phyloP scores from a whole-genome alignment of 805 yeast species.

The Starmerella apicola region DNA sequence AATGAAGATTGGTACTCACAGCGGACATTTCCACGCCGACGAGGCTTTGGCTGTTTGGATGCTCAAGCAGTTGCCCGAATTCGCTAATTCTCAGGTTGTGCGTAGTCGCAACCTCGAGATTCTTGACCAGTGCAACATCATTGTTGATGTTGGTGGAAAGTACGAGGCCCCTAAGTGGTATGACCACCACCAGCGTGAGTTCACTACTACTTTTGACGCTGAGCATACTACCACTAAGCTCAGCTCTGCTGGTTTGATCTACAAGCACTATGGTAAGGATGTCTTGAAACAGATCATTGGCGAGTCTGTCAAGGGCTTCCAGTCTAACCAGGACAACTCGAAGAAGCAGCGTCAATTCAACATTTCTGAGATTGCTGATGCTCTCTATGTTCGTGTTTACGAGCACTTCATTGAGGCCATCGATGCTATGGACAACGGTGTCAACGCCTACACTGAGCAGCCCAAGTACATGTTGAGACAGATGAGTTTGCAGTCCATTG shows the following conservation, averaged over 20 bases:
- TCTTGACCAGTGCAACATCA: constrained; percentile 81
- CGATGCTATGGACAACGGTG: constrained; percentile 92
- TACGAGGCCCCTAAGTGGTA: constrained; percentile 77
- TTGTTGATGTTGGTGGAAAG: constrained; percentile 88
- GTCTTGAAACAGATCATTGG: constrained; percentile 32
- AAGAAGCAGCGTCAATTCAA: constrained; percentile 25
- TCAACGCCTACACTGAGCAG: constrained; percentile 43
- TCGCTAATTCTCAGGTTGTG: constrained; percentile 49
- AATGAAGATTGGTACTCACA: constrained; percentile 50
- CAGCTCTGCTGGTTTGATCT: constrained; percentile 87
- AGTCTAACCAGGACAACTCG: too few relatives aligned
- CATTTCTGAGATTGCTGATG: constrained; percentile 38
- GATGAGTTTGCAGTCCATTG: constrained; percentile 65
- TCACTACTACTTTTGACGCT: constrained; percentile 56
- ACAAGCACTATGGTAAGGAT: constrained; percentile 43
- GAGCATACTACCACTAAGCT: constrained; percentile 56
- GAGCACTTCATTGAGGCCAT: constrained; percentile 77
- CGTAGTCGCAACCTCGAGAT: constrained; percentile 74
- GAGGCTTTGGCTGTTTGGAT: constrained; percentile 88
- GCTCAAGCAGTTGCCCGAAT: constrained; percentile 61
- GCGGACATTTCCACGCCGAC: constrained; percentile 91
- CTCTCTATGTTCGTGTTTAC: constrained; percentile 67
- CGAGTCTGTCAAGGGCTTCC: background rate
- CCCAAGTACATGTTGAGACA: constrained; percentile 61
- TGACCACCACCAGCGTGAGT: constrained; percentile 95